phyloP scores from a whole-genome alignment of 176 grass and related monocot species.

The Oryza brachyantha region DNA sequence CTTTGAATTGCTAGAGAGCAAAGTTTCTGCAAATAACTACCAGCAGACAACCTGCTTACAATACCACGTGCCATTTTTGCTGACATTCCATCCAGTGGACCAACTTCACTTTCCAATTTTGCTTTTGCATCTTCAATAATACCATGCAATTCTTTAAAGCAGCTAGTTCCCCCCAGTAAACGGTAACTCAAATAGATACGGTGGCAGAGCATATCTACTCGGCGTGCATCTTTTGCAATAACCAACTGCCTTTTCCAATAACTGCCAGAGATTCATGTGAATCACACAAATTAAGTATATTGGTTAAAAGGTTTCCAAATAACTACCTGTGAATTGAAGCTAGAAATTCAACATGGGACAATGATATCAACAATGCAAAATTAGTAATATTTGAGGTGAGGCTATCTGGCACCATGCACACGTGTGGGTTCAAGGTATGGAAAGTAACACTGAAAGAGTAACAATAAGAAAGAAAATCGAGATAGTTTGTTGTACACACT shows the following conservation, averaged over 20 bases:
- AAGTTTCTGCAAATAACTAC: conserved; percentile 78
- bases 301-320: conserved; percentile 12
- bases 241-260: conserved; percentile 93
- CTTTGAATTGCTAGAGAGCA: conserved; percentile 78
- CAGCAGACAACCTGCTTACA: conserved; percentile 80
- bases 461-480: neutral
- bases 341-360: neutral
- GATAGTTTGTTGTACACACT: neutral
- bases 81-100: conserved; percentile 85
- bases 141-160: conserved; percentile 73
- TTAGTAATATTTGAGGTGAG: neutral
- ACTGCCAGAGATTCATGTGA: conserved; percentile 50
- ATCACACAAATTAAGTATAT: conserved; percentile 3
- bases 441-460: neutral
- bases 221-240: conserved; percentile 85
- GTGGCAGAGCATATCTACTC: conserved; percentile 90
- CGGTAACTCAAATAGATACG: conserved; percentile 83
- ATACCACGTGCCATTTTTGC: conserved; percentile 95
- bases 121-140: conserved; percentile 82
- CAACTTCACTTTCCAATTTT: conserved; percentile 92
- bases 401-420: neutral
- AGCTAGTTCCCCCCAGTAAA: conserved; percentile 65
- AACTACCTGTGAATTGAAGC: neutral
- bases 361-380: neutral
- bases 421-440: neutral